Percentiles rank a stretch among this genome's conserved stretches.
phyloP scores from a whole-genome alignment of 2,329 filamentous ascomycete genomes.

The Rhexocercosporidium sp. region DNA sequence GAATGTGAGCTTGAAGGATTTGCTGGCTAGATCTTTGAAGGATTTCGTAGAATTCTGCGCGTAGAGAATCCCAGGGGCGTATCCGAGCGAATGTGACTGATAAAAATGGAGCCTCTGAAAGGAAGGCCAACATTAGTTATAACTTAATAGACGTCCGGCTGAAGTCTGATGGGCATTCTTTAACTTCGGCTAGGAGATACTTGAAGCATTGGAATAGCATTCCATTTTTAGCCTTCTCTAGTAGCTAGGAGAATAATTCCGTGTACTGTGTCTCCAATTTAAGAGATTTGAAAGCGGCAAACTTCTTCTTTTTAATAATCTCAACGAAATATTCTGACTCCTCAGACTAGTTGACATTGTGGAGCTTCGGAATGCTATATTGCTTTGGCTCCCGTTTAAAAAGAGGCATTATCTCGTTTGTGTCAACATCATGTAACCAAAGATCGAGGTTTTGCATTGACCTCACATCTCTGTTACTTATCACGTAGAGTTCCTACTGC shows the following conservation, averaged over 20 bases:
- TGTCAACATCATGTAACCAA: slow-evolving; percentile 17
- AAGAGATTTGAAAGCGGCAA: no score
- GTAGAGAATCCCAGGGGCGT: no score
- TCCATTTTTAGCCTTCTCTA: slow-evolving; percentile 5
- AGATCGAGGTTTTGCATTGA: slow-evolving; percentile 19
- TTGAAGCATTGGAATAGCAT: slow-evolving; percentile 16
- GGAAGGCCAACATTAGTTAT: slow-evolving; percentile 12
- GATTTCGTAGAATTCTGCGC: no score
- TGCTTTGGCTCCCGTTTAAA: slow-evolving; percentile 12
- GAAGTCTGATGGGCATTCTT: no score
- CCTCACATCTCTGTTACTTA: slow-evolving; percentile 15
- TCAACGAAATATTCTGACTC: slow-evolving; percentile 10
- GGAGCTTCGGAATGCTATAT: neutral
- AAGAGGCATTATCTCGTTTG: slow-evolving; percentile 15
- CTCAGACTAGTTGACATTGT: slow-evolving; percentile 2
- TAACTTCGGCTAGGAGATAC: slow-evolving; percentile 2
- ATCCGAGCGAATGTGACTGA: slow-evolving; percentile 13
- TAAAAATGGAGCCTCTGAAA: slow-evolving; percentile 7
- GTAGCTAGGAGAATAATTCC: slow-evolving; percentile 10
- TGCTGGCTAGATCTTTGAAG: no score
- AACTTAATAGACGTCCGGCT: no score
- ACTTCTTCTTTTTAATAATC: slow-evolving; percentile 12
- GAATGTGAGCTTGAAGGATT: slow-evolving; percentile 18
- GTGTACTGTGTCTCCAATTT: no score
- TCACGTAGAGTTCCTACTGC: slow-evolving; percentile 19